phyloP scores from a whole-genome alignment of 176 grass and related monocot genomes.

The Alopecurus myosuroides region DNA sequence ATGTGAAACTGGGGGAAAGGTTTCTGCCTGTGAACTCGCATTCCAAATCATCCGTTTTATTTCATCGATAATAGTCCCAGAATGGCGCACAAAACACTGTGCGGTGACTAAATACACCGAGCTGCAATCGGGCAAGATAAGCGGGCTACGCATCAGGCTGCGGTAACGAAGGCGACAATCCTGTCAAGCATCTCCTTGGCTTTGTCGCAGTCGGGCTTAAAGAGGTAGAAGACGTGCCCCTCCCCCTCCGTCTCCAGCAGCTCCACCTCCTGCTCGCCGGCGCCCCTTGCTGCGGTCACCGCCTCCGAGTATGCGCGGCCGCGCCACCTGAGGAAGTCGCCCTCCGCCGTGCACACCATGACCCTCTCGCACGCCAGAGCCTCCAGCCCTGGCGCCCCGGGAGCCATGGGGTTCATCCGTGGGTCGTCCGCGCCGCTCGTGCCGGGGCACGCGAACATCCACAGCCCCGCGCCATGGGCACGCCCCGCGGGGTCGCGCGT shows the following conservation, averaged over 20 bases:
- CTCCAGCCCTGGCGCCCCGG: background rate
- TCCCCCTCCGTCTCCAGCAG: slow-evolving; percentile 1
- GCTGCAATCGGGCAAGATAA: background rate
- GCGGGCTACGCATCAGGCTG: background rate
- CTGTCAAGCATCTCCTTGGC: background rate
- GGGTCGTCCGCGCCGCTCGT: background rate
- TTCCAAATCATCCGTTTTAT: background rate
- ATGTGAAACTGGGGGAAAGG: background rate
- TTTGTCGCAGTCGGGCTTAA: background rate
- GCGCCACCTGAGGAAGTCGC: background rate
- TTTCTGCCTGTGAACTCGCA: background rate
- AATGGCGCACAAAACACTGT: background rate
- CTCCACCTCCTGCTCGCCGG: background rate
- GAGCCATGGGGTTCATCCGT: background rate
- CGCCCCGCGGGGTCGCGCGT: background rate
- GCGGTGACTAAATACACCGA: background rate
- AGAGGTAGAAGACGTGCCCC: background rate
- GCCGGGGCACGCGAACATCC: slow-evolving; percentile 2
- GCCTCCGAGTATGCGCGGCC: background rate
- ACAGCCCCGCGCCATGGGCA: background rate
- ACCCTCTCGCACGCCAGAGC: background rate
- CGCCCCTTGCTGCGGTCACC: background rate
- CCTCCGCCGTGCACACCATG: background rate
- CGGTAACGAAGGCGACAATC: background rate
- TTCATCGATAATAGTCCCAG: background rate